Evolutionary conservation across 352 stramenopile genomes (phyloP), one percentile per base, ranked within the genome.

Genomic region (Peronospora tabacina): DNA sequence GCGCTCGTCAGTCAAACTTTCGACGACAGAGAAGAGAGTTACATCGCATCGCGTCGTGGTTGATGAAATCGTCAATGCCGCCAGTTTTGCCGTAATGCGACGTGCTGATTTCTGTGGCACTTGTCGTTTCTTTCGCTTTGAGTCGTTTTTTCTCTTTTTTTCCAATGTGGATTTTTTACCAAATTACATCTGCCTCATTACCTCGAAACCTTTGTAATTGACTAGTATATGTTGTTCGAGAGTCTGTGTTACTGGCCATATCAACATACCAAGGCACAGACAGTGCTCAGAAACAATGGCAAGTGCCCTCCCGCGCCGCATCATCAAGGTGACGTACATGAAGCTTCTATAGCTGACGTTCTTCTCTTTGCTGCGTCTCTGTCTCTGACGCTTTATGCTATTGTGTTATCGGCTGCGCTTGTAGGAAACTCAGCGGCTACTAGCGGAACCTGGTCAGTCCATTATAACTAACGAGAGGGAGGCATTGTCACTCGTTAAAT

Each of bases 371-470:
- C 10, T 50, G 29, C 1, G 1, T 13, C 41, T 44, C 7, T 26
- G 22, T 26, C 22, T 26, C 22, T 7, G 22, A 5, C 1, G 7
- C 22, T 24, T 22, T 9, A 32, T 7, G 7, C 30, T 52, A 42
- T 46, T 29, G 32, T 19, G 36, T 11, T 56, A n/a, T 44, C 11
- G 29, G n/a, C 7, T 50, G 10, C 17, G 22, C 15, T 15, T 55
- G 49, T 52, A 90, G 90, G 92, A 98, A 76, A 98, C 94, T 30
- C 90, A 98, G 74, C 85, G 92, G 29, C 74, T 98, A 49, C 81
- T 98, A 30, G 85, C 88, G 32, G 94, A 98, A 55, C 94, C 94
- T 66, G 90, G 78, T 88, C 45, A 13, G 44, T 55, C 7, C 16
- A 34, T 15, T 49, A 46, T 50, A n/a, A 38, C 12, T 44, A 29